Percentiles rank a stretch among this genome's conserved stretches.
These are phyloP conservation scores for Scedosporium minutisporum DNA, from an alignment of 2,329 filamentous ascomycete genomes.

Conservation along the genomic window DNA sequence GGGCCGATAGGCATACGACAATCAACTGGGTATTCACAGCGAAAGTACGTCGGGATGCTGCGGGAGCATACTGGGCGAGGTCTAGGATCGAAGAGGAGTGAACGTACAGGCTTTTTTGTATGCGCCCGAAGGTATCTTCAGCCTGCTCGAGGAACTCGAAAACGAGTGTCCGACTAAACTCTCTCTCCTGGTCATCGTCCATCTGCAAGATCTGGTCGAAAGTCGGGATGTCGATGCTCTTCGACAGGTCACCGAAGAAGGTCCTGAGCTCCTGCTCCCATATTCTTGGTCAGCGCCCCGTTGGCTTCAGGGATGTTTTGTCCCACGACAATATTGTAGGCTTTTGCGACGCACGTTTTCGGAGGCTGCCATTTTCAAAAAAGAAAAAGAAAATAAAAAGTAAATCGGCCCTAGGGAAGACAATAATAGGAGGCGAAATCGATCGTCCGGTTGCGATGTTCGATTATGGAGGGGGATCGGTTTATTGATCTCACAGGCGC, in stretches of 20 bases:
- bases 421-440: no score
- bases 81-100: neutral
- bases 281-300: neutral
- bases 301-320: neutral
- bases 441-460: no score
- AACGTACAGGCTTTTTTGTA: constrained; percentile 70
- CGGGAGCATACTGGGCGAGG: neutral
- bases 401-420: no score
- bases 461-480: no score
- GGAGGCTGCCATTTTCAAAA: neutral
- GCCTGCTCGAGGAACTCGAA: constrained; percentile 91
- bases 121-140: constrained; percentile 72
- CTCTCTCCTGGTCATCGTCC: constrained; percentile 80
- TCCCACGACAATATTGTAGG: neutral
- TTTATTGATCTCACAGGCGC: neutral
- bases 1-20: neutral
- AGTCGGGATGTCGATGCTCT: constrained; percentile 67
- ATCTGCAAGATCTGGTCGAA: constrained; percentile 97
- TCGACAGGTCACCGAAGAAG: constrained; percentile 2
- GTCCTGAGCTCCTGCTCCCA: neutral
- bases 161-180: constrained; percentile 85
- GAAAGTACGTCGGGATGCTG: neutral
- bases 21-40: neutral
- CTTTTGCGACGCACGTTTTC: constrained; percentile 1
- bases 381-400: no score